phyloP scores from a whole-genome alignment of 2,329 filamentous ascomycete genomes.

The Neoscytalidium dimidiatum region DNA sequence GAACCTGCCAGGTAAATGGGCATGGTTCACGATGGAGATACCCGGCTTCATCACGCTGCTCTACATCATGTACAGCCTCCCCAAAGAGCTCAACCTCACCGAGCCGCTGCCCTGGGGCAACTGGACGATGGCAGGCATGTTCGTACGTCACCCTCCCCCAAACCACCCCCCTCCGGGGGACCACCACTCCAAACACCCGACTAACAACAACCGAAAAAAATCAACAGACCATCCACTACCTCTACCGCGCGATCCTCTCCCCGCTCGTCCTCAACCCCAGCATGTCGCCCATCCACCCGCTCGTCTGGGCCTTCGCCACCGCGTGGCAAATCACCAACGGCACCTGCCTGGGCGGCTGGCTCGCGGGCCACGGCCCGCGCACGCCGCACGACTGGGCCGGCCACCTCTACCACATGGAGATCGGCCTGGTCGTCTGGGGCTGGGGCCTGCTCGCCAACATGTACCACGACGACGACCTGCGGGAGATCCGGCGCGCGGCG shows the following conservation, averaged over 20 bases:
- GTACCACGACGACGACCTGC: conserved; percentile 85
- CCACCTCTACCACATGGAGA: conserved; percentile 47
- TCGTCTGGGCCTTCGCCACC: conserved; percentile 66
- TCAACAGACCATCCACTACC: conserved; percentile 85
- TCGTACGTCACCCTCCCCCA: conserved; percentile 41
- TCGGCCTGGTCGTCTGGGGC: conserved; percentile 75
- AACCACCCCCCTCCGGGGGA: neutral
- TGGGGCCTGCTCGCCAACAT: conserved; percentile 79
- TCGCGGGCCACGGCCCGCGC: conserved; percentile 76
- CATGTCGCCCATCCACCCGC: conserved; percentile 84
- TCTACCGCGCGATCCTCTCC: conserved; percentile 82
- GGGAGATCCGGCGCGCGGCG: conserved; percentile 78
- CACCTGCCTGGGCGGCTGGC: conserved; percentile 74
- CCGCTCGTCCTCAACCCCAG: conserved; percentile 80
- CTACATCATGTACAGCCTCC: conserved; percentile 75
- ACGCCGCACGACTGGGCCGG: conserved; percentile 57
- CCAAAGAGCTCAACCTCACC: conserved; percentile 57
- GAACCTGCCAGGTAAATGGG: conserved; percentile 86
- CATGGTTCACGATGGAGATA: conserved; percentile 86
- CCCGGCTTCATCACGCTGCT: conserved; percentile 75
- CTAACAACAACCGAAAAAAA: neutral
- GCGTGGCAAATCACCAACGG: conserved; percentile 82
- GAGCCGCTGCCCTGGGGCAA: conserved; percentile 72
- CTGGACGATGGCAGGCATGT: conserved; percentile 71
- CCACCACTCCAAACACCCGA: neutral